Evolutionary conservation across 352 stramenopile genomes (phyloP).

Genomic region (Aphanomyces cochlioides): DNA sequence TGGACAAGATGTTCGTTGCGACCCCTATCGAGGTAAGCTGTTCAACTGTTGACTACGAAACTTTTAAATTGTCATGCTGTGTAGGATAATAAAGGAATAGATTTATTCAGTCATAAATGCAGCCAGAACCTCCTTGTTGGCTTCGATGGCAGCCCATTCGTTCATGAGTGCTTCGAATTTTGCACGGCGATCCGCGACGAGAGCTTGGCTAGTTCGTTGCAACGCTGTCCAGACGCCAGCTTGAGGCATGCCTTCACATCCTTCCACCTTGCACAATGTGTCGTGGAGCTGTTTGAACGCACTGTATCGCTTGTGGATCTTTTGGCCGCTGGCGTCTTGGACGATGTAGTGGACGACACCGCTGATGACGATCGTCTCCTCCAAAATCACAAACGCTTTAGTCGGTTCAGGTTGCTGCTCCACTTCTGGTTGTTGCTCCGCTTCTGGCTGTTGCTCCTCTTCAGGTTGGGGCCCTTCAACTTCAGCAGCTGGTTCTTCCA

Average conservation of each 20-base stretch:
- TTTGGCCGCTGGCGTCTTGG: not conserved
- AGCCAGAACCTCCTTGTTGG: not conserved
- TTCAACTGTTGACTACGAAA: too few species aligned
- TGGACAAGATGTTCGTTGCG: too few species aligned
- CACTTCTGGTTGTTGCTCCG: not conserved
- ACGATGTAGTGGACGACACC: constrained; percentile 7
- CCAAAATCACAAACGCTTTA: constrained; percentile 7
- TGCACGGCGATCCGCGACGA: not conserved
- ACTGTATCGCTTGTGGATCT: constrained; percentile 3
- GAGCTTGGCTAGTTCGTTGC: not conserved
- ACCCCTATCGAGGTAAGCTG: too few species aligned
- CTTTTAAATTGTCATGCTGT: too few species aligned
- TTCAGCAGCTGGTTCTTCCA: not conserved
- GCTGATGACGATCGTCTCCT: not conserved
- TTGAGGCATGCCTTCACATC: not conserved
- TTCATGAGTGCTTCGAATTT: constrained; percentile 9
- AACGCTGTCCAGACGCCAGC: not conserved
- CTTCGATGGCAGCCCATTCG: not conserved
- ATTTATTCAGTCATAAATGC: not conserved
- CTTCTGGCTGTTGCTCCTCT: not conserved
- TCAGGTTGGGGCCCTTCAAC: not conserved
- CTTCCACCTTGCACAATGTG: not conserved
- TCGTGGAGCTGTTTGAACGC: constrained; percentile 9
- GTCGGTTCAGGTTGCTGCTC: not conserved
- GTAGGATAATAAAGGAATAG: too few species aligned